A percentile compares a stretch with the other conserved stretches of the same genome.
Evolutionary conservation across 2,329 filamentous ascomycete species (phyloP).

Genomic region (Aspergillus candidus): DNA sequence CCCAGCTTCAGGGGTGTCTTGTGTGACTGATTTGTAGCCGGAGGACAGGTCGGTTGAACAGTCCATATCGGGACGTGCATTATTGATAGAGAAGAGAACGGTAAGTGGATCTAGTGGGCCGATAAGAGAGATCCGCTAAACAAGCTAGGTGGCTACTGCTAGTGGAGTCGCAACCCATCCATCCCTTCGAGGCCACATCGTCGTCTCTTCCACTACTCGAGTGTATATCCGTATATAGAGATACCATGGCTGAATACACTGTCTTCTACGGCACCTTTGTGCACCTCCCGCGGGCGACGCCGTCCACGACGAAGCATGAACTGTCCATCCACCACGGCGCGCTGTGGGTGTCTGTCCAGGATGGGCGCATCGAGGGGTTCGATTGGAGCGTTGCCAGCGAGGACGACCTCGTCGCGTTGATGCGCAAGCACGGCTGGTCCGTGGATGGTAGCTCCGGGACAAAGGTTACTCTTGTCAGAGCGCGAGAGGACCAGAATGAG

Average conservation of each 20-base stretch:
- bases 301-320: constrained; percentile 40
- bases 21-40: too few relatives aligned
- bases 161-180: too few relatives aligned
- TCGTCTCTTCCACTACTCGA: background rate
- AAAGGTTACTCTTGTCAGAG: constrained; percentile 30
- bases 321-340: constrained; percentile 46
- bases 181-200: too few relatives aligned
- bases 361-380: constrained; percentile 30
- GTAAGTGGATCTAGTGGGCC: too few relatives aligned
- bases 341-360: constrained; percentile 30
- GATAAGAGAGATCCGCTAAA: too few relatives aligned
- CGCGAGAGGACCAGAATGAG: constrained; percentile 36
- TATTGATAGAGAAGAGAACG: too few relatives aligned
- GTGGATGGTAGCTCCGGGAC: constrained; percentile 15
- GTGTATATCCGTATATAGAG: constrained; percentile 2
- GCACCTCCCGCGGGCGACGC: constrained; percentile 44
- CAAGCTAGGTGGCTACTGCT: too few relatives aligned
- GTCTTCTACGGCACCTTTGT: constrained; percentile 60
- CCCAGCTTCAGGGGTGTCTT: background rate
- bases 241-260: constrained; percentile 19
- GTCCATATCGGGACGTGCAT: too few relatives aligned
- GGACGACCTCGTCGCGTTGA: constrained; percentile 17
- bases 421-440: constrained; percentile 30
- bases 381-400: constrained; percentile 30
- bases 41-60: too few relatives aligned